Percentiles rank a stretch among this genome's conserved stretches.
Conservation (phyloP, 1,284 basidiomycete species). For the Puccinia horiana region DNA sequence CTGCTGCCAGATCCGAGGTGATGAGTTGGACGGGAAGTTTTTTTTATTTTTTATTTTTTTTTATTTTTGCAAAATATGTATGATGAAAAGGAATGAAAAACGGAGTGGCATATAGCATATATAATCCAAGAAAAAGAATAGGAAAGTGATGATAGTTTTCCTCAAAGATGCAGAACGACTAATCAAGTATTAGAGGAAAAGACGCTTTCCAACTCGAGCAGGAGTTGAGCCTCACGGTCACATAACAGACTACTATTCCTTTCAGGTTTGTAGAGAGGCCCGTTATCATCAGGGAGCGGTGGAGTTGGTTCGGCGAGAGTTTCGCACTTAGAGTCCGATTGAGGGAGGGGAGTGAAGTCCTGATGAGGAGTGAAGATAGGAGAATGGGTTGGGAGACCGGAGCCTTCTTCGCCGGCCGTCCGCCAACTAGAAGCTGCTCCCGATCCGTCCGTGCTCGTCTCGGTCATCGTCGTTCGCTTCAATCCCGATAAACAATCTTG, state of each 20-base stretch:
- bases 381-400: not conserved
- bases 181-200: not conserved
- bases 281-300: not conserved
- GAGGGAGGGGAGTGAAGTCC: not conserved
- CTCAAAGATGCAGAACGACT: not conserved
- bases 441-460: not conserved
- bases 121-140: too few species aligned
- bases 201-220: slow-evolving; percentile 21
- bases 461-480: not conserved
- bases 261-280: not conserved
- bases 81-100: too few species aligned
- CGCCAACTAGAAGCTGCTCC: not conserved
- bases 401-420: not conserved
- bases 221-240: slow-evolving; percentile 26
- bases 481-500: slow-evolving; percentile 32
- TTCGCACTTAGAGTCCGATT: not conserved
- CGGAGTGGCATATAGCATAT: too few species aligned
- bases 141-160: too few species aligned
- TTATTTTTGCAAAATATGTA: too few species aligned
- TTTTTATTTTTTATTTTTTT: too few species aligned
- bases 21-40: too few species aligned
- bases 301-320: too few species aligned
- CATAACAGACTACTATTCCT: slow-evolving; percentile 4
- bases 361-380: not conserved
- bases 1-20: too few species aligned